phyloP scores from a whole-genome alignment of 2,329 filamentous ascomycete genomes.

The Apiospora koreana region DNA sequence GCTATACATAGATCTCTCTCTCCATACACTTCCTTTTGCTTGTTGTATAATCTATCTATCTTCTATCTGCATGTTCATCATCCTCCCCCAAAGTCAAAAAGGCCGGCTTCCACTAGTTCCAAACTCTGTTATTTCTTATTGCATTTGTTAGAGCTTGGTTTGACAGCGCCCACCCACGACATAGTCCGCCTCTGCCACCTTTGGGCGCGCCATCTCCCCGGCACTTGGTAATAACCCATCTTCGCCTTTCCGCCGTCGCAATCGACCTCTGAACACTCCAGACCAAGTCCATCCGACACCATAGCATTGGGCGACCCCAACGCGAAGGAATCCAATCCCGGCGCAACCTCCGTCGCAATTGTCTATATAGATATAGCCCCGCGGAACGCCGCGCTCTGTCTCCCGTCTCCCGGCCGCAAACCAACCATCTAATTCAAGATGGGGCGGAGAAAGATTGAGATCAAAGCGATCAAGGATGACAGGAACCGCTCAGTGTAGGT shows the following conservation, averaged over 20 bases:
- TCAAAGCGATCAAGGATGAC: constrained; percentile 99
- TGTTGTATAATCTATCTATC: constrained; percentile 5
- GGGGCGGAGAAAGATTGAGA: constrained; percentile 99
- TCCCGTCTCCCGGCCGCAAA: background rate
- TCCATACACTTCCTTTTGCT: background rate
- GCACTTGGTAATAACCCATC: background rate
- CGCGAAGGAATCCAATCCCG: background rate
- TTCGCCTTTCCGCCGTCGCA: background rate
- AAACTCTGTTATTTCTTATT: constrained; percentile 12
- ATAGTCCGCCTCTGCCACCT: constrained; percentile 12
- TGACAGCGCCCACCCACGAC: constrained; percentile 10
- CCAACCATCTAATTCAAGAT: constrained; percentile 51
- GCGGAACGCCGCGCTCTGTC: constrained; percentile 8
- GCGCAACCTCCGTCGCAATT: background rate
- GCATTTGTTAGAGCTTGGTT: constrained; percentile 7
- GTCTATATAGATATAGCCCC: background rate
- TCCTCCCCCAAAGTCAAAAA: constrained; percentile 5
- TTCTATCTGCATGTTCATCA: background rate
- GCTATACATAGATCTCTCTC: constrained; percentile 5
- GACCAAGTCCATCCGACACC: background rate
- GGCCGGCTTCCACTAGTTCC: constrained; percentile 10
- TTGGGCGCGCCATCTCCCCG: constrained; percentile 17
- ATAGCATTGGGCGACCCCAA: background rate
- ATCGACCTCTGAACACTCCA: background rate
- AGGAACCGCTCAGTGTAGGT: constrained; percentile 95